Evolutionary conservation across 768 basidiomycete genomes (phyloP), one percentile per base, ranked within the genome.

Genomic region (Podaxis mareebaensis): DNA sequence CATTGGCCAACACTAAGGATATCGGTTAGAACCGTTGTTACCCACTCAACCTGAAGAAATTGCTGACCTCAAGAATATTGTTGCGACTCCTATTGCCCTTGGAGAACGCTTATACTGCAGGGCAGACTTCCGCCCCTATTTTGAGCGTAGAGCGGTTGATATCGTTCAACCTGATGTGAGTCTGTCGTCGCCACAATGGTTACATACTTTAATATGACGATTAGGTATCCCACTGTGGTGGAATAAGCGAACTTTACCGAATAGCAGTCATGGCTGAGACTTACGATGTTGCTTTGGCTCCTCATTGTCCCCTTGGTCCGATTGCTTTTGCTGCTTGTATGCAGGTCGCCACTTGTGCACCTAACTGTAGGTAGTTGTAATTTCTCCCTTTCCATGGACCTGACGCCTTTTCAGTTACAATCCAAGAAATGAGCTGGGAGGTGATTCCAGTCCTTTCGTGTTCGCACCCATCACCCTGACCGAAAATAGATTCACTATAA

Each of bases 281-380:
- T 3, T 91, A 90, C 69, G 91, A 91, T 65, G 85, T 91, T 58
- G 89, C 83, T 11, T 70, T 88, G 57, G 90, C 88, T 0, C 89
- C 90, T 4, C 89, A 91, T 68, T 90, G 88, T 73, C 89, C 90
- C 2, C 69, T 89, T 1, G 88, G 88, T 0, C 90, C 89, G 0
- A 83, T 92, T 33, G 87, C 89, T 0, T 79, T 91, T 24, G 90
- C 89, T 4, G 88, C 89, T 22, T 87, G 85, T 68, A 81, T 90
- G 48, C 86, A 90, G 59, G 80, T 91, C 3, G 88, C 81, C 3
- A 77, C 83, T 39, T 75, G 81, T 24, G 79, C 83, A 11, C 84
- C 84, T 3, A 89, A 90, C 68, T 88, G 88, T 84, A 65, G 66
- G 83, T 71, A 0, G 36, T 48, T 42, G 10, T 12, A 3, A 10